Percentiles rank a stretch among this genome's conserved stretches.
phyloP scores from a whole-genome alignment of 176 grass and related monocot genomes.

The Rhynchospora pubera region DNA sequence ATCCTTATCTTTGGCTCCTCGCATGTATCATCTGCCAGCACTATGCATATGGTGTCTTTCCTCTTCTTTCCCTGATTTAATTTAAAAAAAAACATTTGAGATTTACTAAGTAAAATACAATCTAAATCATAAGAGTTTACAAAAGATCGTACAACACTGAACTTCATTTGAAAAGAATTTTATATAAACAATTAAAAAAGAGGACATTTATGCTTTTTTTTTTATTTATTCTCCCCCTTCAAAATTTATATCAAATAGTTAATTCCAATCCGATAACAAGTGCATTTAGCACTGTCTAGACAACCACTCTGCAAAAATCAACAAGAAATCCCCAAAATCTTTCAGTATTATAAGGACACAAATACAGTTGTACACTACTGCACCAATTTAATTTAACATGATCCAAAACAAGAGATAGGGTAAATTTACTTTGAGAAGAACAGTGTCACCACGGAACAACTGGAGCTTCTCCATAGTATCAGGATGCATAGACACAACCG shows the following conservation, averaged over 20 bases:
- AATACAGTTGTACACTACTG: background rate
- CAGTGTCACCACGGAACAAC: constrained; percentile 61
- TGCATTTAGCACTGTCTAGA: background rate
- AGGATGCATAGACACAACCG: constrained; percentile 52
- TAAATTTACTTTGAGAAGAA: constrained; percentile 54
- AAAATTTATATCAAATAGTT: background rate
- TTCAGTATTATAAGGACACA: no score
- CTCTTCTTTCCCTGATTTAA: constrained; percentile 67
- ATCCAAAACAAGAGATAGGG: background rate
- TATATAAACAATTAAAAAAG: background rate
- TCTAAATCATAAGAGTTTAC: no score
- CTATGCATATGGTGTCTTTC: constrained; percentile 64
- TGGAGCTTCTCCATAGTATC: constrained; percentile 73
- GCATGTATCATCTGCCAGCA: constrained; percentile 56
- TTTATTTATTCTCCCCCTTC: background rate
- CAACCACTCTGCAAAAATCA: background rate
- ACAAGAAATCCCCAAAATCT: background rate
- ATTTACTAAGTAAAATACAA: no score
- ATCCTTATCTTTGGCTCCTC: constrained; percentile 73
- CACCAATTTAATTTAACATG: constrained; percentile 1
- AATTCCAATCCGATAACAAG: background rate
- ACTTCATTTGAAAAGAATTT: background rate
- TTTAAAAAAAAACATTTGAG: background rate
- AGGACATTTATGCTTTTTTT: background rate
- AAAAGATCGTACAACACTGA: background rate